Percentiles rank a stretch among this genome's conserved stretches.
Conservation (phyloP, 2,329 filamentous ascomycete genomes). For the Colletotrichum horii region DNA sequence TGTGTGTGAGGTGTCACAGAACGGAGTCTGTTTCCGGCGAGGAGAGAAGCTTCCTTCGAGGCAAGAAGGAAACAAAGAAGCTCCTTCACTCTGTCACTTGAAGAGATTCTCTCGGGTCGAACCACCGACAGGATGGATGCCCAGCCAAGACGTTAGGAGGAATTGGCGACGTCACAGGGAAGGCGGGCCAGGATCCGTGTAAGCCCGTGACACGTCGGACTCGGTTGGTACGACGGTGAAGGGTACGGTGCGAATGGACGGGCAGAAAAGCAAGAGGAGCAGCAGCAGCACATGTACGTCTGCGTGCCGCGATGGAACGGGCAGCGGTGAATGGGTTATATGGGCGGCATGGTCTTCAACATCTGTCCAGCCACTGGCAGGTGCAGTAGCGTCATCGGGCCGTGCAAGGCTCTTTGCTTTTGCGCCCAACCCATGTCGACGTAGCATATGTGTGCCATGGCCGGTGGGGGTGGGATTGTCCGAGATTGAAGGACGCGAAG, state of each 20-base stretch:
- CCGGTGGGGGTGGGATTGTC: not conserved
- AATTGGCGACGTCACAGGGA: slow-evolving; percentile 16
- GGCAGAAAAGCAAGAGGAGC: not conserved
- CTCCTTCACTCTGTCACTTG: not conserved
- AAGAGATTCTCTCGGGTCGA: not conserved
- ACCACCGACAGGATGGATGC: not conserved
- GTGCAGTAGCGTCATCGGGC: slow-evolving; percentile 22
- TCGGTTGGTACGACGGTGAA: not conserved
- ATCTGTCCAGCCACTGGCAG: slow-evolving; percentile 19
- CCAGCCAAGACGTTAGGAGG: not conserved
- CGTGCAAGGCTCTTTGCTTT: slow-evolving; percentile 1
- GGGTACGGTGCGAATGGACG: not conserved
- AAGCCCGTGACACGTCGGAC: slow-evolving; percentile 14
- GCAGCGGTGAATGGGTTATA: slow-evolving; percentile 15
- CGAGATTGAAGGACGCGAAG: not conserved
- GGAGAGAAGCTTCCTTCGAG: not conserved
- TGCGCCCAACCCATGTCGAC: not conserved
- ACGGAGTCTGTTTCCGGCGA: not conserved
- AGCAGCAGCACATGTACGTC: not conserved
- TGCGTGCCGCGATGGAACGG: not conserved
- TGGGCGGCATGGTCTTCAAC: not conserved
- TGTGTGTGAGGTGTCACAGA: not conserved
- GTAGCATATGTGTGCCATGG: not conserved
- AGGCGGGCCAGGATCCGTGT: slow-evolving; percentile 13
- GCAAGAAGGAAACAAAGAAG: not conserved